Conservation (phyloP, 192 early-diverging fungal species). For the Borealophlyctis nickersoniae region DNA sequence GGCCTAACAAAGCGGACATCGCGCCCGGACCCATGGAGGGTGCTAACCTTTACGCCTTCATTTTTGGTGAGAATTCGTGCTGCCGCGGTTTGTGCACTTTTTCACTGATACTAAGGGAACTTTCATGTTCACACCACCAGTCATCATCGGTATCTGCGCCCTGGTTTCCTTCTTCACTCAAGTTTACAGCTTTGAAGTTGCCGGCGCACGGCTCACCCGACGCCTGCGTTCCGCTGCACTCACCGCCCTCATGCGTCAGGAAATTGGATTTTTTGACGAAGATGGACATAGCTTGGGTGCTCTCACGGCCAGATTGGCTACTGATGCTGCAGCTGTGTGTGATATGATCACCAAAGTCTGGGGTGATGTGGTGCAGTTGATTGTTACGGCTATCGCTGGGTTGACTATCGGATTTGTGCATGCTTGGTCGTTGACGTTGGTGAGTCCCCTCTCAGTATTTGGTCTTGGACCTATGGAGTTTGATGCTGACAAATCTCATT, state of each 20-base stretch:
- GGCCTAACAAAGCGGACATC: conserved; percentile 27
- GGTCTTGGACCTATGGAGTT: no score
- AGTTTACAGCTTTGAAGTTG: conserved; percentile 41
- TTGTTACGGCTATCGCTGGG: conserved; percentile 40
- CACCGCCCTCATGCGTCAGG: conserved; percentile 47
- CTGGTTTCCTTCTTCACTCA: conserved; percentile 49
- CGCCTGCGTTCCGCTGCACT: conserved; percentile 41
- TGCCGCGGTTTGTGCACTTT: conserved; percentile 2
- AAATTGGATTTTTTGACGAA: conserved; percentile 54
- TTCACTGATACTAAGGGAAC: conserved; percentile 1
- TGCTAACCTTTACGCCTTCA: conserved; percentile 34
- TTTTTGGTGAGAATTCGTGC: conserved; percentile 18
- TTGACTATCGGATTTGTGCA: conserved; percentile 64
- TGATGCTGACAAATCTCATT: no score
- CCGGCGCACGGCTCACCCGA: conserved; percentile 29
- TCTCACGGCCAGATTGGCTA: conserved; percentile 75
- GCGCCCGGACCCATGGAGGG: conserved; percentile 39
- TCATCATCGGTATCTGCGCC: conserved; percentile 52
- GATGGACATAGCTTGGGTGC: conserved; percentile 66
- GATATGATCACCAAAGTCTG: conserved; percentile 51
- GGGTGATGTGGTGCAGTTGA: conserved; percentile 47
- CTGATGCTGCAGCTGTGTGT: conserved; percentile 58
- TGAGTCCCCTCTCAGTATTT: neutral
- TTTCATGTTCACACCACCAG: conserved; percentile 49
- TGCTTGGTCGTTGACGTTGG: conserved; percentile 76